These are phyloP conservation scores for Kwoniella sp. DNA, from an alignment of 768 basidiomycete species.

Conservation along the genomic window DNA sequence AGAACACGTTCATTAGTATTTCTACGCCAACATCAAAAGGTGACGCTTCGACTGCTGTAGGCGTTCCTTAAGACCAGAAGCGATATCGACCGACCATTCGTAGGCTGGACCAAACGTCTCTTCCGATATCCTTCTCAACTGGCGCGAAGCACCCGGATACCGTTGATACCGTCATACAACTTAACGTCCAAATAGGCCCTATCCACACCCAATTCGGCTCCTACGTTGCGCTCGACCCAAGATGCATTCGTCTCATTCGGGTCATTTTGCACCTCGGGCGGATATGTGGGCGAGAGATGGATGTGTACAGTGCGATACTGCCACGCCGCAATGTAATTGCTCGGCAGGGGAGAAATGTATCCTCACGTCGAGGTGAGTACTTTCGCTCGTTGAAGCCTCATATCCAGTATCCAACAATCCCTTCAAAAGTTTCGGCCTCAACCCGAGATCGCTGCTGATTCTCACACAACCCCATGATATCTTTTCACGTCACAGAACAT, in stretches of 20 bases:
- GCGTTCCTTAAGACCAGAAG: no score
- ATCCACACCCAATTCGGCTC: no score
- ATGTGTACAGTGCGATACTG: conserved; percentile 40
- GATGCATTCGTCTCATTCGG: conserved; percentile 18
- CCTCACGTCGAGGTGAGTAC: conserved; percentile 45
- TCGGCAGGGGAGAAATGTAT: conserved; percentile 45
- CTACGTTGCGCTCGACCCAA: not conserved
- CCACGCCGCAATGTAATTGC: conserved; percentile 48
- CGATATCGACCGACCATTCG: no score
- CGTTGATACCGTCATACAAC: no score
- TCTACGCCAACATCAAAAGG: no score
- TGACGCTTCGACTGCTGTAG: no score
- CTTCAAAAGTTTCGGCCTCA: not conserved
- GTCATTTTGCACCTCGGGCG: conserved; percentile 5
- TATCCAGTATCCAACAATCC: not conserved
- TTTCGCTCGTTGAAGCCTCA: not conserved
- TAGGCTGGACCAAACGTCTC: no score
- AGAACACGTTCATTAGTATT: no score
- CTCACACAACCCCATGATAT: not conserved
- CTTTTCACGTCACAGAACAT: conserved; percentile 40
- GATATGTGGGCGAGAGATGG: conserved; percentile 15
- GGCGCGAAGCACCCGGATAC: no score
- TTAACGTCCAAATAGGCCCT: no score
- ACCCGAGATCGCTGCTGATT: no score
- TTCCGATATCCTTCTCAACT: no score